Evolutionary conservation across 306 rosid genomes (phyloP), one percentile per base, ranked within the genome.

Genomic region (Acacia acuminata): DNA sequence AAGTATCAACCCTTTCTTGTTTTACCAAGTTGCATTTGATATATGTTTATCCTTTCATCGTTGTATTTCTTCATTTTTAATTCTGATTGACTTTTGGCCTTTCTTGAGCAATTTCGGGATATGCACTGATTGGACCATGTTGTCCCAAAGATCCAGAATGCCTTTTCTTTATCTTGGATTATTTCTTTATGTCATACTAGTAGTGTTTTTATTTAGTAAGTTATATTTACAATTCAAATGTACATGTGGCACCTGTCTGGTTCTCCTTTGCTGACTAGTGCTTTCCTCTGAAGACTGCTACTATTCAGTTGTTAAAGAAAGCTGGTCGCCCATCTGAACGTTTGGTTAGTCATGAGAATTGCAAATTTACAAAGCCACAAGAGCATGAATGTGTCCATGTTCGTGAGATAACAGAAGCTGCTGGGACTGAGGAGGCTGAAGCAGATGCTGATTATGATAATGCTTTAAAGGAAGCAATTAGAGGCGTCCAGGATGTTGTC

Each of bases 361-460:
- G 98, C 90, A 92, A 71, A 82, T 90, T 71, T 80, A 84, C 89
- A 70, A 89, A 91, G 71, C 89, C 94, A 43, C 80, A 64, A 73
- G 89, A 90, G 83, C 98, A 91, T 76, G 92, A 90, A 72, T 94
- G 98, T 25, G 88, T 90, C 56, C 94, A 89, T 74, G 91, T 93
- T 47, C 92, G 86, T 45, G 97, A 93, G 89, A 94, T 93, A 71
- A 93, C 98, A 0, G 97, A 91, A 77, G 93, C 92, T 78, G 85
- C 93, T 0, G 98, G 97, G 53, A 95, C 96, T 2, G 97, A 94
- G 82, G 98, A 95, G 79, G 99, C 97, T 66, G 99, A 95, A 84
- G 98, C 90, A 5, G 88, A 93, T 80, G 97, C 99, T 1, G 93
- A 89, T 81, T 92, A 88, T 73, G 99, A 95, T 80, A 93, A 87